Percentiles rank a stretch among this genome's conserved stretches.
Conservation (phyloP, 2,329 filamentous ascomycete species). For the Eutypella sp. region DNA sequence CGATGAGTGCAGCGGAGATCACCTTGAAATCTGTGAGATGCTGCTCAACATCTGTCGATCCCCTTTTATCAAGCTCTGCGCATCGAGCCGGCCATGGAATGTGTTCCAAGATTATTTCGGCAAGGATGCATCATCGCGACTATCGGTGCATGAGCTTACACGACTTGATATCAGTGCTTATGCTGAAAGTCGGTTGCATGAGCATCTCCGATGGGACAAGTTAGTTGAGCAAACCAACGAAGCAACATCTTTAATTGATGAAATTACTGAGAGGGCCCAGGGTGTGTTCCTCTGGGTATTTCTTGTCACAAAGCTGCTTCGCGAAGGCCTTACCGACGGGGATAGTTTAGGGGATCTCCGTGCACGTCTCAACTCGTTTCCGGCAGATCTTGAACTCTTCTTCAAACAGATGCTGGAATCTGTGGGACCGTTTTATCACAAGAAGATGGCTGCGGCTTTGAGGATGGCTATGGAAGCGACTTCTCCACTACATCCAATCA, state of each 20-base stretch:
- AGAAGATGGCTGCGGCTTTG: not conserved
- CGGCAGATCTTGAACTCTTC: constrained; percentile 13
- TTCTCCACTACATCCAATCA: not conserved
- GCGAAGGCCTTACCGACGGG: constrained; percentile 15
- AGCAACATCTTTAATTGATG: constrained; percentile 6
- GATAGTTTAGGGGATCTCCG: constrained; percentile 11
- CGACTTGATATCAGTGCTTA: constrained; percentile 19
- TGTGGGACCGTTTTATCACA: constrained; percentile 9
- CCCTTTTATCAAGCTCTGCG: constrained; percentile 16
- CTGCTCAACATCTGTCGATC: constrained; percentile 1
- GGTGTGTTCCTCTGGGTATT: constrained; percentile 29
- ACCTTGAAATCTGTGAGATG: constrained; percentile 15
- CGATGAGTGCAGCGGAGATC: constrained; percentile 25
- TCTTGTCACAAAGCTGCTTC: constrained; percentile 19
- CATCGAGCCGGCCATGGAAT: constrained; percentile 25
- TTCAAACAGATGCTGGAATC: constrained; percentile 16
- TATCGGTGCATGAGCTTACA: constrained; percentile 20
- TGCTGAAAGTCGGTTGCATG: constrained; percentile 9
- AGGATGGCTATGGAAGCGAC: not conserved
- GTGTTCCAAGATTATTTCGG: constrained; percentile 23
- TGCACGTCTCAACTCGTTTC: constrained; percentile 7
- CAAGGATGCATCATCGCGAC: constrained; percentile 4
- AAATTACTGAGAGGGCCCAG: constrained; percentile 16
- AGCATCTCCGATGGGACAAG: constrained; percentile 11
- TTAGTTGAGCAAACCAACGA: not conserved